These are phyloP conservation scores for Neonectria hederae DNA, from an alignment of 2,329 filamentous ascomycete genomes.

Conservation along the genomic window DNA sequence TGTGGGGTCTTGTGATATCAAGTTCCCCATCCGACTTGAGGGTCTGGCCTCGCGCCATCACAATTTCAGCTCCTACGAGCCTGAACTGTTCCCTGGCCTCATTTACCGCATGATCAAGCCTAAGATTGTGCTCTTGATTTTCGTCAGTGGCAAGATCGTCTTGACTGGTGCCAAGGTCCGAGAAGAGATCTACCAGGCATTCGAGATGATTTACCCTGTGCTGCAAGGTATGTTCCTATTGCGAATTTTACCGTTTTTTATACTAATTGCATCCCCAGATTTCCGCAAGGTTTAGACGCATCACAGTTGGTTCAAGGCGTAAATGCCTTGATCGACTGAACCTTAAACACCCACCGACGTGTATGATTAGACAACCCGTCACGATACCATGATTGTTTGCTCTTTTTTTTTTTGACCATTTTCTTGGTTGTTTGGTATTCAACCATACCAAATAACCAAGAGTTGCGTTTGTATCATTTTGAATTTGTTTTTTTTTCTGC, in stretches of 20 bases:
- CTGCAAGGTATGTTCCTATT: slow-evolving; percentile 73
- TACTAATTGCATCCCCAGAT: slow-evolving; percentile 49
- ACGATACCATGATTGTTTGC: slow-evolving; percentile 60
- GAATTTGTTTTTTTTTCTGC: slow-evolving; percentile 51
- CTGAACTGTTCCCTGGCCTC: slow-evolving; percentile 96
- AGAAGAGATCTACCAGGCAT: slow-evolving; percentile 97
- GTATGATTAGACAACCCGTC: slow-evolving; percentile 56
- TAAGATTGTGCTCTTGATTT: slow-evolving; percentile 97
- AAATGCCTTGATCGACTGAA: slow-evolving; percentile 3
- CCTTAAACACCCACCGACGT: slow-evolving; percentile 43
- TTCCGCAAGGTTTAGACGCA: slow-evolving; percentile 65
- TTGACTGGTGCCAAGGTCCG: slow-evolving; percentile 97
- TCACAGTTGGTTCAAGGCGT: slow-evolving; percentile 17
- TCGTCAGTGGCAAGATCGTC: slow-evolving; percentile 98
- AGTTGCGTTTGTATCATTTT: slow-evolving; percentile 51
- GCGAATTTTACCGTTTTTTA: background rate
- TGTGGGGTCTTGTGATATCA: slow-evolving; percentile 98
- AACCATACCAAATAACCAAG: slow-evolving; percentile 33
- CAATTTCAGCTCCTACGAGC: slow-evolving; percentile 99
- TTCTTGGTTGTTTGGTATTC: slow-evolving; percentile 28
- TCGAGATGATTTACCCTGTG: slow-evolving; percentile 97
- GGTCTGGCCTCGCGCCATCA: slow-evolving; percentile 96
- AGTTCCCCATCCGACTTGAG: slow-evolving; percentile 97
- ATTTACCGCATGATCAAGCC: slow-evolving; percentile 99
- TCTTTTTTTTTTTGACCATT: slow-evolving; percentile 30